Conservation (phyloP, 495 filamentous ascomycete species). For the Pyronema domesticum region DNA sequence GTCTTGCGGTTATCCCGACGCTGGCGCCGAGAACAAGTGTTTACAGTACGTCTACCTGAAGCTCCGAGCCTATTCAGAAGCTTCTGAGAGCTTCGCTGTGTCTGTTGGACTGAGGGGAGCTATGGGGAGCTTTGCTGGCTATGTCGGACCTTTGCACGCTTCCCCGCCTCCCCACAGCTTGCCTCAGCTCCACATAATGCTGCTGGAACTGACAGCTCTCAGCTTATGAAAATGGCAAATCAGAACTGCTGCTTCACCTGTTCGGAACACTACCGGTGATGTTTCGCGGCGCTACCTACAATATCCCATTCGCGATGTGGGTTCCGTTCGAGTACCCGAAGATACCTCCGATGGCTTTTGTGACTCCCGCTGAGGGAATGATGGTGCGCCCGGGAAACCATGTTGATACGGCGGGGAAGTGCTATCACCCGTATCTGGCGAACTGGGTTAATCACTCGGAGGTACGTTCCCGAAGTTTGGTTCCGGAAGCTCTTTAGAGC, state of each 20-base stretch:
- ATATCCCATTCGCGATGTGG: constrained; percentile 86
- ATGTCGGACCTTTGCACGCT: too few relatives aligned
- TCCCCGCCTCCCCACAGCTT: too few relatives aligned
- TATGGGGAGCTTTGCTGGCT: too few relatives aligned
- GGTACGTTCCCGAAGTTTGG: constrained; percentile 37
- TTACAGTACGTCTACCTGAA: constrained; percentile 48
- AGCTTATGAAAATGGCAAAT: constrained; percentile 81
- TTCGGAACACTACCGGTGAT: constrained; percentile 69
- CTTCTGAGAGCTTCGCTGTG: too few relatives aligned
- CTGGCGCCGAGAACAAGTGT: constrained; percentile 86
- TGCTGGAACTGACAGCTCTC: constrained; percentile 12
- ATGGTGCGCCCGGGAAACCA: constrained; percentile 78
- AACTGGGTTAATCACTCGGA: constrained; percentile 81
- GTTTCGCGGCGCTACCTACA: constrained; percentile 78
- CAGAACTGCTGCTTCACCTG: constrained; percentile 73
- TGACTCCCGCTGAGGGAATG: constrained; percentile 79
- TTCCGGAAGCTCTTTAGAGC: constrained; percentile 1
- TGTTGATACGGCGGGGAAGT: constrained; percentile 79
- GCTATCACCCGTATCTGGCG: constrained; percentile 90
- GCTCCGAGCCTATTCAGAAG: background rate
- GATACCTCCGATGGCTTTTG: constrained; percentile 70
- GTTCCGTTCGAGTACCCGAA: constrained; percentile 83
- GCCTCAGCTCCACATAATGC: background rate
- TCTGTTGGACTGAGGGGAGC: too few relatives aligned
- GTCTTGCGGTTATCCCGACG: constrained; percentile 63